These are phyloP conservation scores for Kandelia obovata DNA, from an alignment of 345 rosid species.

Conservation along the genomic window DNA sequence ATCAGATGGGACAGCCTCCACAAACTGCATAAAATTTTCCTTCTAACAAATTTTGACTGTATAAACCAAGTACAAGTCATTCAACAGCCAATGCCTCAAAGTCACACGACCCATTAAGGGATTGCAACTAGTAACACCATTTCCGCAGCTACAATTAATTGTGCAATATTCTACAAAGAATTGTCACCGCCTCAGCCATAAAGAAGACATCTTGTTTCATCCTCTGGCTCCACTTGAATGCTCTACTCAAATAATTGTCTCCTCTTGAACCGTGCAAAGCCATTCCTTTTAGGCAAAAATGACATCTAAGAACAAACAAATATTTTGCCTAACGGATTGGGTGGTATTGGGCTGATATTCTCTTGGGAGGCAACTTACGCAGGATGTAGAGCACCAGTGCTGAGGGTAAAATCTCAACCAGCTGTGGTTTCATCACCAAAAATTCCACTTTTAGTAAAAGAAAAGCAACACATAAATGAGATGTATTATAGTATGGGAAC, in stretches of 20 bases:
- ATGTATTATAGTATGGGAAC: background rate
- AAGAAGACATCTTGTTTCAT: conserved; percentile 19
- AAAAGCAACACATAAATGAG: background rate
- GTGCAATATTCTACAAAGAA: conserved; percentile 20
- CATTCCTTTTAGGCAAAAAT: background rate
- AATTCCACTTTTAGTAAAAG: conserved; percentile 6
- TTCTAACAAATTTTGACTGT: background rate
- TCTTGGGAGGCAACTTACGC: conserved; percentile 92
- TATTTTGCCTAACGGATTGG: conserved; percentile 56
- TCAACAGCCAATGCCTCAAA: conserved; percentile 7
- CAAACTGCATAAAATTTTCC: background rate
- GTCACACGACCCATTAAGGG: conserved; percentile 16
- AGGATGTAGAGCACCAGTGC: conserved; percentile 84
- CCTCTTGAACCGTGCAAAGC: conserved; percentile 16
- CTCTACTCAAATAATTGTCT: conserved; percentile 7
- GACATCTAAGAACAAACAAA: background rate
- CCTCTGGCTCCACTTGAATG: conserved; percentile 22
- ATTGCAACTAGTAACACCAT: conserved; percentile 6
- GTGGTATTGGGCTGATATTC: conserved; percentile 90
- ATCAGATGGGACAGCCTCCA: background rate
- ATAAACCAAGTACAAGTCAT: background rate
- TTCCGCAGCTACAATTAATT: conserved; percentile 20
- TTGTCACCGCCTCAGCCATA: conserved; percentile 24
- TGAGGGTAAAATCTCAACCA: conserved; percentile 94
- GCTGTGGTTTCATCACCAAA: conserved; percentile 40